These are phyloP conservation scores for Eucalyptus guilfoylei DNA, from an alignment of 345 rosid genomes.

Conservation along the genomic window DNA sequence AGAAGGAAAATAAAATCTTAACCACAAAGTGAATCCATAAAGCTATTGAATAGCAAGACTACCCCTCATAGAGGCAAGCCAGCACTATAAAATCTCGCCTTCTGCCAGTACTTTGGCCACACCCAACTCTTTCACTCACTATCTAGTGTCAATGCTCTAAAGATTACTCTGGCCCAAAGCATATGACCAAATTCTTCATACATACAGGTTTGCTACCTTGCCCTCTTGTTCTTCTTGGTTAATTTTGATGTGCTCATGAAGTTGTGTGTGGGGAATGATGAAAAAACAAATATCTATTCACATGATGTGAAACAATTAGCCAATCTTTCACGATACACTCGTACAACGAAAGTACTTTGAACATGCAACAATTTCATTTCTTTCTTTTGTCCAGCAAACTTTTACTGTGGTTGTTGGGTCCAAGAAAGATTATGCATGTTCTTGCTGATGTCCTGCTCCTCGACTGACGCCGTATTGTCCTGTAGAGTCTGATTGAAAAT, in stretches of 20 bases:
- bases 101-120: background rate
- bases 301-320: background rate
- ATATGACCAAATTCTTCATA: background rate
- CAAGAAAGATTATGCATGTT: background rate
- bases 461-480: background rate
- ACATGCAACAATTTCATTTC: background rate
- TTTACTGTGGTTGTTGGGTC: background rate
- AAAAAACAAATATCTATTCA: background rate
- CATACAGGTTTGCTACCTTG: background rate
- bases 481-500: background rate
- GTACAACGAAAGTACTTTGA: background rate
- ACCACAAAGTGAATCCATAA: background rate
- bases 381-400: background rate
- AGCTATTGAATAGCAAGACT: background rate
- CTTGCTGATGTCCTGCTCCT: background rate
- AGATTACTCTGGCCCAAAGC: background rate
- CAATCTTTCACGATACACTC: no score
- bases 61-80: background rate
- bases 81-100: background rate
- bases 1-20: background rate
- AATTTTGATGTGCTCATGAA: background rate
- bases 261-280: background rate
- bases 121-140: background rate
- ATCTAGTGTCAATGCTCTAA: background rate
- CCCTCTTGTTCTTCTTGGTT: background rate